Percentiles rank a stretch among this genome's conserved stretches.
Evolutionary conservation across 2,329 filamentous ascomycete genomes (phyloP).

Genomic region (Ascomycota sp.): DNA sequence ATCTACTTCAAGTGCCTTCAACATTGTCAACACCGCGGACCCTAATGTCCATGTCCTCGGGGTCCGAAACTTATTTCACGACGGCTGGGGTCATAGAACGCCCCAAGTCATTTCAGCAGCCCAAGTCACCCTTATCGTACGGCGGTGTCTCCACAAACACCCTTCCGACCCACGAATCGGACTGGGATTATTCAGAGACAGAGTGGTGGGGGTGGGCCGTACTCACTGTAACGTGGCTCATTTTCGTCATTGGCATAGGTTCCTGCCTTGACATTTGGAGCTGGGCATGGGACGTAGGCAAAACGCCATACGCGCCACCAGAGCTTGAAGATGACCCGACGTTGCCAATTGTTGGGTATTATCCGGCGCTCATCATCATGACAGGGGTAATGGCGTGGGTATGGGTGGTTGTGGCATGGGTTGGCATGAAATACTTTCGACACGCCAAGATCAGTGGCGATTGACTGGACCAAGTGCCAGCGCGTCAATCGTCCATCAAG

Average conservation of each 20-base stretch:
- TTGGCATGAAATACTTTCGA: conserved; percentile 98
- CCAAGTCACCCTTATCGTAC: conserved; percentile 40
- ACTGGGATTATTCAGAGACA: conserved; percentile 85
- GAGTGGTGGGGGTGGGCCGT: conserved; percentile 98
- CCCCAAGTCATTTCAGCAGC: conserved; percentile 27
- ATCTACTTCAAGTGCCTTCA: conserved; percentile 43
- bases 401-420: conserved; percentile 93
- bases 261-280: conserved; percentile 89
- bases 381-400: conserved; percentile 98
- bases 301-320: conserved; percentile 84
- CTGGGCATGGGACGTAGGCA: conserved; percentile 97
- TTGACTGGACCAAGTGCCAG: conserved; percentile 12
- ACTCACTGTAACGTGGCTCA: conserved; percentile 74
- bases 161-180: conserved; percentile 25
- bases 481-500: too few species aligned
- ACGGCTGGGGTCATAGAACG: conserved; percentile 19
- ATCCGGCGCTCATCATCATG: conserved; percentile 80
- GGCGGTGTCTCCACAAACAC: conserved; percentile 29
- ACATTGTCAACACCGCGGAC: conserved; percentile 22
- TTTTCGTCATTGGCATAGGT: conserved; percentile 93
- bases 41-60: conserved; percentile 27
- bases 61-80: conserved; percentile 43
- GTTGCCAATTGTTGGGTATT: conserved; percentile 89
- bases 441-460: conserved; percentile 74
- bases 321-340: conserved; percentile 91